Conservation (phyloP, 805 yeast genomes). For the Candida argentea region DNA sequence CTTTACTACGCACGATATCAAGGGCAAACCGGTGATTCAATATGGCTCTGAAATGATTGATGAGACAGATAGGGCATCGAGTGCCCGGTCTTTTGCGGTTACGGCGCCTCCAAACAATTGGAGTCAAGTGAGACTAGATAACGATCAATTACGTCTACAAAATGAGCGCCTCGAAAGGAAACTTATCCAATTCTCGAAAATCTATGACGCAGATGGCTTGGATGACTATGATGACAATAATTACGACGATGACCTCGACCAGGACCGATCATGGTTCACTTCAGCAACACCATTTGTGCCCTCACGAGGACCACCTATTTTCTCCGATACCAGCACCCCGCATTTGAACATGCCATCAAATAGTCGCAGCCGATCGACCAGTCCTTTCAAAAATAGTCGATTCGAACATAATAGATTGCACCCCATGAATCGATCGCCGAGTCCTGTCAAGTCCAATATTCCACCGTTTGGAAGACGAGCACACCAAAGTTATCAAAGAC, state of each 20-base stretch:
- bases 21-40: slow-evolving; percentile 22
- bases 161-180: too few species aligned
- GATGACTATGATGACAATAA: slow-evolving; percentile 4
- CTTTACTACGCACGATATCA: slow-evolving; percentile 42
- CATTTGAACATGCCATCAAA: slow-evolving; percentile 1
- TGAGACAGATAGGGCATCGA: too few species aligned
- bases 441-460: not conserved
- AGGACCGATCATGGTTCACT: slow-evolving; percentile 5
- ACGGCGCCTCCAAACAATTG: slow-evolving; percentile 6
- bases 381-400: too few species aligned
- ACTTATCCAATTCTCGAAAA: too few species aligned
- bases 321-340: slow-evolving; percentile 4
- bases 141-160: slow-evolving; percentile 5
- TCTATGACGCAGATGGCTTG: too few species aligned
- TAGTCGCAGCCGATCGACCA: slow-evolving; percentile 2
- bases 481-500: not conserved
- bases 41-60: slow-evolving; percentile 4
- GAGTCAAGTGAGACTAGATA: slow-evolving; percentile 6
- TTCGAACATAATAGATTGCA: too few species aligned
- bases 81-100: slow-evolving; percentile 2
- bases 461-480: slow-evolving; percentile 1
- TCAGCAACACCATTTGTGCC: slow-evolving; percentile 5
- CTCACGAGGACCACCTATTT: slow-evolving; percentile 1
- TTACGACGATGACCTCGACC: slow-evolving; percentile 2
- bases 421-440: slow-evolving; percentile 1